Evolutionary conservation across 2,329 filamentous ascomycete genomes (phyloP), one percentile per base, ranked within the genome.

Genomic region (Pseudocercospora ulei): DNA sequence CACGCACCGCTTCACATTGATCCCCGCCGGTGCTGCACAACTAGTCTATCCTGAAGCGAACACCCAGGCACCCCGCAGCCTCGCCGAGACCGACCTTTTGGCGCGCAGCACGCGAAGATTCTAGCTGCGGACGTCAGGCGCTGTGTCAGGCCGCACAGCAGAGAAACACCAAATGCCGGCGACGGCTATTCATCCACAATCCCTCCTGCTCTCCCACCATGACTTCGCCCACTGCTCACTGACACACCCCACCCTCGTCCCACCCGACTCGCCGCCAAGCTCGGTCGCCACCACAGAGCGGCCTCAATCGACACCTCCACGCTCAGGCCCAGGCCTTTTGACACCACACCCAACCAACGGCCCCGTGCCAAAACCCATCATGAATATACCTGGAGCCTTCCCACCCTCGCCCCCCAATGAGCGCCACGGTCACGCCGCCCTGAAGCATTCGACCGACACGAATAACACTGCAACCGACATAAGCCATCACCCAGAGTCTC

Each of bases 241-340:
- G 22, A 52, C 53, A 16, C 40, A 39, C 16, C 49, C 49, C 42
- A 56, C 54, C 14, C 47, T 47, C 30, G 51, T 52, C 38, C 53
- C 52, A 14, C 49, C 36, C 30, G 47, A 50, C 30, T 49, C 53
- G 17, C 53, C 54, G 9, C 48, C 51, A 18, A 35, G 20, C 17
- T 51, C 50, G 13, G 48, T 48, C 6, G 22, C 43, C 9, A 30
- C 37, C 12, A 38, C 26, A 38, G 26, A 29, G 20, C 42, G 22
- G 25, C 44, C 27, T 23, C 29, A 35, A 41, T 39, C 36, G 26
- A 26, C 20, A 38, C 28, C 27, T 33, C 56, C 54, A 12, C 57
- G 54, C 6, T 42, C 53, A 18, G 54, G 54, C 41, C 55, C 56
- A 22, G 58, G 58, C 9, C 57, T 57, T 18, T 52, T 61, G 18